A percentile compares a stretch with the other conserved stretches of the same genome.
Conservation (phyloP, 345 rosid species). For the Bretschneidera sinensis region DNA sequence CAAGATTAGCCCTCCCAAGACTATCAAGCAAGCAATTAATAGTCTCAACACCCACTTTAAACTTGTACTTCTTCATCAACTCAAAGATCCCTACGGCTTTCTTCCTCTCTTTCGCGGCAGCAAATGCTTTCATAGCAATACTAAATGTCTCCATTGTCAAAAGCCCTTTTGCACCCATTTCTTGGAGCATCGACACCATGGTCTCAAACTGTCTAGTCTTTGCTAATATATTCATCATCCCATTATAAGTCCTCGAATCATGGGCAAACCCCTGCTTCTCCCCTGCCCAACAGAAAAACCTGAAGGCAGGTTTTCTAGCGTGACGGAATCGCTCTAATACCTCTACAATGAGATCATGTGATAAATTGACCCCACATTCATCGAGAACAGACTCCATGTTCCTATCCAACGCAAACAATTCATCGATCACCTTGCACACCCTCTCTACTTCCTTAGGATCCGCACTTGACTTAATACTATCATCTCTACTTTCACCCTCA, state of each 20-base stretch:
- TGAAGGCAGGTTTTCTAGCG: constrained; percentile 79
- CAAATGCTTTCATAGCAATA: constrained; percentile 73
- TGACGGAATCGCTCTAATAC: constrained; percentile 62
- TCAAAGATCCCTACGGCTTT: constrained; percentile 84
- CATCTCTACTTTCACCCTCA: constrained; percentile 13
- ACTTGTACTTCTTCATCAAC: constrained; percentile 83
- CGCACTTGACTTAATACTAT: constrained; percentile 17
- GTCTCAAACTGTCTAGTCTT: constrained; percentile 83
- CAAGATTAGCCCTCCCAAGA: constrained; percentile 83
- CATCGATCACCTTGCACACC: constrained; percentile 86
- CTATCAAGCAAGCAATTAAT: constrained; percentile 71
- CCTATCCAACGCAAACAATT: constrained; percentile 70
- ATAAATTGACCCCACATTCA: constrained; percentile 49
- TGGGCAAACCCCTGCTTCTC: constrained; percentile 50
- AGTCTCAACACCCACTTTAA: constrained; percentile 57
- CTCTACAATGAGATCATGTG: constrained; percentile 53
- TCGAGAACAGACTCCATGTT: constrained; percentile 94
- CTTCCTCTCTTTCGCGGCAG: constrained; percentile 87
- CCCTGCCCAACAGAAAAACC: constrained; percentile 87
- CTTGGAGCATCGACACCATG: constrained; percentile 80
- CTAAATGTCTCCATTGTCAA: constrained; percentile 68
- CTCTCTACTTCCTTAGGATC: constrained; percentile 55
- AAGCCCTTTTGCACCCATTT: constrained; percentile 65
- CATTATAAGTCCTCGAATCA: constrained; percentile 70
- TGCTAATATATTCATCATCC: constrained; percentile 71